Conservation (phyloP, 139 green algal genomes). For the Chlorella sorokiniana region DNA sequence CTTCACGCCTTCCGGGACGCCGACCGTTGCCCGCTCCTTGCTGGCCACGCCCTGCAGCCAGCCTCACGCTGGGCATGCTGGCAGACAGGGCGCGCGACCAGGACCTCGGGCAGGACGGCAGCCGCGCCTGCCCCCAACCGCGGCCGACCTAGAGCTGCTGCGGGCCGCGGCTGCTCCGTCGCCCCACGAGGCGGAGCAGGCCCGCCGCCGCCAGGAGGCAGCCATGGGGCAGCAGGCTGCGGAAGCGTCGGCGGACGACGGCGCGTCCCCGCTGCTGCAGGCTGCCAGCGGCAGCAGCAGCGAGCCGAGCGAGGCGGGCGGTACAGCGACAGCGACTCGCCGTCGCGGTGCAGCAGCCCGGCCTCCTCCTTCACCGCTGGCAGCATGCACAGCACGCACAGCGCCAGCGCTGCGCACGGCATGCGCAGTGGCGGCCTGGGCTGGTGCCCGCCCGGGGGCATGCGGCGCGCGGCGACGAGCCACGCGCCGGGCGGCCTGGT, state of each 20-base stretch:
- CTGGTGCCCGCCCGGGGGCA: neutral
- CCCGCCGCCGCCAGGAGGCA: slow-evolving; percentile 11
- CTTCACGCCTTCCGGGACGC: neutral
- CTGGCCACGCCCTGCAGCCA: slow-evolving; percentile 3
- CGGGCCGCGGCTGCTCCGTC: neutral
- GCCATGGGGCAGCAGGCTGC: neutral
- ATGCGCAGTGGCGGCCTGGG: neutral
- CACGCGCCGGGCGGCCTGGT: neutral
- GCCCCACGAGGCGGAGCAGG: neutral
- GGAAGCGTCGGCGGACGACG: neutral
- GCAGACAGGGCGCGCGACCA: neutral
- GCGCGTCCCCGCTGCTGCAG: neutral
- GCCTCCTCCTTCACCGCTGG: slow-evolving; percentile 17
- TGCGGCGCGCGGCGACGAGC: slow-evolving; percentile 8
- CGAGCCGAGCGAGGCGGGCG: neutral
- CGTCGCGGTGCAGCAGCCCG: neutral
- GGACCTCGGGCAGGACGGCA: neutral
- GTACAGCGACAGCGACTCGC: neutral
- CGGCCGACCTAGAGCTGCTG: neutral
- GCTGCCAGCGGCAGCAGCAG: slow-evolving; percentile 1
- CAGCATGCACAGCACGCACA: neutral
- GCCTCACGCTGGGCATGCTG: neutral
- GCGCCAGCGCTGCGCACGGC: neutral
- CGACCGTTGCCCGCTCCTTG: neutral
- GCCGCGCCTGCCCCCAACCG: neutral